phyloP scores from a whole-genome alignment of 768 basidiomycete species.

The Naematelia aurantialba region DNA sequence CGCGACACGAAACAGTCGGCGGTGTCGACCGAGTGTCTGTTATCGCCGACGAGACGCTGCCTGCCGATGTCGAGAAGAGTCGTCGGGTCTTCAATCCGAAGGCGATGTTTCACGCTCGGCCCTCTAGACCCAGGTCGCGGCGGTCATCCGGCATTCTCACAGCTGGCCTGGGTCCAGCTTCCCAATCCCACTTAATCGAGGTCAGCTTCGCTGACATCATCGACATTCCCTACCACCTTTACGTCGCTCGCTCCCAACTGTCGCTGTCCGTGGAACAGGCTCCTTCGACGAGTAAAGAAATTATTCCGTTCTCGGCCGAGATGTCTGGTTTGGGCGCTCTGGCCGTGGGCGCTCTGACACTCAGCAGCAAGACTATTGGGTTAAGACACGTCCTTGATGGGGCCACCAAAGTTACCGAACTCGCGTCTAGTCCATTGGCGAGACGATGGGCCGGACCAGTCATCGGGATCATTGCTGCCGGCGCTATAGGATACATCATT shows the following conservation, averaged over 20 bases:
- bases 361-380: constrained; percentile 80
- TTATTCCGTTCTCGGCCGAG: constrained; percentile 56
- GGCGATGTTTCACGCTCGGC: constrained; percentile 77
- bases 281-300: constrained; percentile 36
- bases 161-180: constrained; percentile 75
- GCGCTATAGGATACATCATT: constrained; percentile 61
- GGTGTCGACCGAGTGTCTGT: constrained; percentile 66
- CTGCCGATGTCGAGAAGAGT: constrained; percentile 70
- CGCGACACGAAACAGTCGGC: constrained; percentile 62
- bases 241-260: constrained; percentile 53
- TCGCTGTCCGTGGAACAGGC: constrained; percentile 45
- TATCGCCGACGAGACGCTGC: constrained; percentile 71
- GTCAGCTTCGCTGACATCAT: constrained; percentile 78
- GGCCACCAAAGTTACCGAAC: constrained; percentile 66
- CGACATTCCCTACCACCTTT: constrained; percentile 76
- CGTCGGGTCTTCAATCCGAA: constrained; percentile 89
- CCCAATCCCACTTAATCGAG: constrained; percentile 71
- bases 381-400: constrained; percentile 73
- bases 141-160: constrained; percentile 61
- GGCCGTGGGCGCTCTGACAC: constrained; percentile 76
- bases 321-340: constrained; percentile 54
- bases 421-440: constrained; percentile 67
- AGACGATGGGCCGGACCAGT: constrained; percentile 85
- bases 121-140: constrained; percentile 78
- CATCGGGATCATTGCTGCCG: constrained; percentile 60